Evolutionary conservation across 2,329 filamentous ascomycete species (phyloP).

Genomic region (Calonectria naviculata): DNA sequence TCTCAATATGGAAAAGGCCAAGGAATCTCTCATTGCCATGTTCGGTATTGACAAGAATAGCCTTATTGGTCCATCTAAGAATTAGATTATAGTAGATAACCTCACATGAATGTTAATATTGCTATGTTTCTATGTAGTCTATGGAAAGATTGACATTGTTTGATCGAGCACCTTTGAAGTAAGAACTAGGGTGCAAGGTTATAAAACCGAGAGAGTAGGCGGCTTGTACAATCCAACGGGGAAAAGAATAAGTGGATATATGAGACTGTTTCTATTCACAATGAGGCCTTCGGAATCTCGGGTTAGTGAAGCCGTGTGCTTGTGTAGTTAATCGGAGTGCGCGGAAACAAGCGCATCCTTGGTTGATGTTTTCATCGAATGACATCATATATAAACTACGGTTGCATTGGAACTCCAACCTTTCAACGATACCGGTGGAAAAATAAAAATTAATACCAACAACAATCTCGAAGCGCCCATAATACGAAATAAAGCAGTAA

Average conservation of each 20-base stretch:
- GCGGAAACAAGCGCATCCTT: background rate
- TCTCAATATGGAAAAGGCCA: slow-evolving; percentile 16
- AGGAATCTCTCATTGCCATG: slow-evolving; percentile 11
- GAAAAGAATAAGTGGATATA: background rate
- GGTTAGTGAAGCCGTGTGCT: background rate
- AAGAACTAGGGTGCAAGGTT: too few species aligned
- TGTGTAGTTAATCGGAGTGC: background rate
- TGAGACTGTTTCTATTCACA: too few species aligned
- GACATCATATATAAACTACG: background rate
- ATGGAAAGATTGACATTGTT: background rate
- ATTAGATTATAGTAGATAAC: background rate
- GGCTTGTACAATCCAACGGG: too few species aligned
- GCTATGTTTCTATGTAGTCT: background rate
- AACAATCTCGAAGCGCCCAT: background rate
- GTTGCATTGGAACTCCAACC: too few species aligned
- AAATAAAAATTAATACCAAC: too few species aligned
- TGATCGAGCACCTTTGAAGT: background rate
- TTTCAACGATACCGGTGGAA: too few species aligned
- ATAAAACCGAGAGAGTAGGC: too few species aligned
- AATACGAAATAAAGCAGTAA: background rate
- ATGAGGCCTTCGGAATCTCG: background rate
- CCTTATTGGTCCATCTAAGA: background rate
- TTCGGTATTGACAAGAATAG: slow-evolving; percentile 19
- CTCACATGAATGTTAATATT: background rate
- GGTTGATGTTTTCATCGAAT: background rate